phyloP scores from a whole-genome alignment of 2,329 filamentous ascomycete genomes.

The Chaetomiaceae sp. region DNA sequence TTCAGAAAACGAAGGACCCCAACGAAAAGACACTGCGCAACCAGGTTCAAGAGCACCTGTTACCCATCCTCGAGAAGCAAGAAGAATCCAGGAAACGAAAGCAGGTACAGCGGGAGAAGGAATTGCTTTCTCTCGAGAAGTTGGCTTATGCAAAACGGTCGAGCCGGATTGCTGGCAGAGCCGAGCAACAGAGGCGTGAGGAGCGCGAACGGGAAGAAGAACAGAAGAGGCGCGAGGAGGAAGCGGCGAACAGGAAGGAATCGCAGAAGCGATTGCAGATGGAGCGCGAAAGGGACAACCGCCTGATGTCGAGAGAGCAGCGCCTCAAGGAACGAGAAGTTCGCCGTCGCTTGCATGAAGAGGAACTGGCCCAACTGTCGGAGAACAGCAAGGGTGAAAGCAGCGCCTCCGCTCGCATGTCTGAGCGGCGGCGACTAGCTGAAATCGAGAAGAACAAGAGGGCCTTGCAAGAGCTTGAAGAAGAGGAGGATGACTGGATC shows the following conservation, averaged over 20 bases:
- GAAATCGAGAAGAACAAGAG: slow-evolving; percentile 76
- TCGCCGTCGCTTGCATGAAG: slow-evolving; percentile 75
- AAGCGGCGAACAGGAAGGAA: slow-evolving; percentile 60
- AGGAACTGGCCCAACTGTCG: slow-evolving; percentile 72
- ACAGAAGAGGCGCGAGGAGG: slow-evolving; percentile 57
- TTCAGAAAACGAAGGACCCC: slow-evolving; percentile 70
- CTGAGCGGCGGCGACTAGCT: slow-evolving; percentile 72
- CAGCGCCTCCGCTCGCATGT: slow-evolving; percentile 55
- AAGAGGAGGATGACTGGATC: slow-evolving; percentile 75
- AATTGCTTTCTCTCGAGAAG: slow-evolving; percentile 74
- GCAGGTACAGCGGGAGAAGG: slow-evolving; percentile 63
- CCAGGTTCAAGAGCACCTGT: slow-evolving; percentile 67
- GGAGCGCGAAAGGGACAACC: slow-evolving; percentile 69
- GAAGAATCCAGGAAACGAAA: slow-evolving; percentile 68
- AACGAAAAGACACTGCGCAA: slow-evolving; percentile 76
- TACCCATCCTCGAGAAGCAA: slow-evolving; percentile 78
- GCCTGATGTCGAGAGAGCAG: slow-evolving; percentile 78
- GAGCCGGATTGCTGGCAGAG: slow-evolving; percentile 75
- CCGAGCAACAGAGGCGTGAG: slow-evolving; percentile 70
- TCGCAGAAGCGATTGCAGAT: slow-evolving; percentile 53
- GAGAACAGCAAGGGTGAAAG: slow-evolving; percentile 62
- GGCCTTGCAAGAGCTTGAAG: slow-evolving; percentile 64
- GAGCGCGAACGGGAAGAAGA: slow-evolving; percentile 66
- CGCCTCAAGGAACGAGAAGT: slow-evolving; percentile 80
- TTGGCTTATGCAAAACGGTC: slow-evolving; percentile 93